Evolutionary conservation across 2,329 filamentous ascomycete species (phyloP), one percentile per base, ranked within the genome.

Genomic region (Arthroderma uncinatum): DNA sequence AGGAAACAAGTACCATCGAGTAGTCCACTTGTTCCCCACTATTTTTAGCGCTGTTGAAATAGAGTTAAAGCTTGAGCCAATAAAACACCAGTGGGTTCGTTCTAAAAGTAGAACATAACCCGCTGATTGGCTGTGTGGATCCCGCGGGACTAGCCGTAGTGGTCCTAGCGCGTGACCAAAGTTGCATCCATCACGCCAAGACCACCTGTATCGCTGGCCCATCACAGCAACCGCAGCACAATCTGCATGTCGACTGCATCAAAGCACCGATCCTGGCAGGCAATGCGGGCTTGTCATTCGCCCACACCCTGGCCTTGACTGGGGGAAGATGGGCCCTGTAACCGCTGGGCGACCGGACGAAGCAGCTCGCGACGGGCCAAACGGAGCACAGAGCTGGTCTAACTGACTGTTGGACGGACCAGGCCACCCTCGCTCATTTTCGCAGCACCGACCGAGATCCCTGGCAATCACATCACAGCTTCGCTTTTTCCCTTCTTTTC

Each of bases 131-230:
- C 34, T 36, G n/a, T 12, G 16, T 36, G n/a, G 50, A 28, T 36
- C 16, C 28, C 28, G 34, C 5, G n/a, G 30, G 19, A 9, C 50
- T 53, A 55, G 34, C 53, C 37, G 34, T 9, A 55, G 2, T 40
- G n/a, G 53, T 34, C 25, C 21, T 55, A 55, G 53, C 37, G 53
- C 30, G 53, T 55, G 53, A 55, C 23, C 7, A n/a, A 19, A 19
- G n/a, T 23, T 34, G 30, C 30, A 30, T 40, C 34, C 34, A 30
- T 37, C 53, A 34, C 25, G 16, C 23, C 34, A 14, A 28, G 14
- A 37, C 40, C 53, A 54, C 53, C 30, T 42, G 53, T 36, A 28
- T 19, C 10, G 12, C 52, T 36, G 52, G 33, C 28, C 34, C 25
- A 23, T 34, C 34, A 34, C 28, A 54, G n/a, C 52, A 12, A 8